These are phyloP conservation scores for Chloromonas sp. DNA, from an alignment of 163 green algal species.

Conservation along the genomic window DNA sequence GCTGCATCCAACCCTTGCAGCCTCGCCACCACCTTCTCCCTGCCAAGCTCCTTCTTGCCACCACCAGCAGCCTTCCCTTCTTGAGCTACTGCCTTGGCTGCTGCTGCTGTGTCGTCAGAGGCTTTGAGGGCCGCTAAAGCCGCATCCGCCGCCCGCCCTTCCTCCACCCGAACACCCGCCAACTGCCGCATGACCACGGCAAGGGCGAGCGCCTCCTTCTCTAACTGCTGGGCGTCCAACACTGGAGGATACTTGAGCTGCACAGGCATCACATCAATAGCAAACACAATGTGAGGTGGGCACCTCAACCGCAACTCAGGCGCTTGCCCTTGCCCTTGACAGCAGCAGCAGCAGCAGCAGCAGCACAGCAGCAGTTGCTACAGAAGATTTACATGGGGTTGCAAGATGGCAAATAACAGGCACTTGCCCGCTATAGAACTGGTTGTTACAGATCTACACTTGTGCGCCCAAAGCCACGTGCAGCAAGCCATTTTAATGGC, in stretches of 20 bases:
- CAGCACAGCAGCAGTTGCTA: background rate
- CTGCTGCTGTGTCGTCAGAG: conserved; percentile 1
- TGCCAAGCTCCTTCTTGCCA: conserved; percentile 15
- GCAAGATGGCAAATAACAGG: too few species aligned
- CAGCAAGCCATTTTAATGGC: too few species aligned
- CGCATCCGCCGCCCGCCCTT: conserved; percentile 8
- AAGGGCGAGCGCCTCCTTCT: conserved; percentile 71
- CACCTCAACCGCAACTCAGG: too few species aligned
- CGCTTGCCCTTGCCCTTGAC: too few species aligned
- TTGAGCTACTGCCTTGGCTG: conserved; percentile 15
- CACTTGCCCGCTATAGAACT: too few species aligned
- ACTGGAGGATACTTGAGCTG: conserved; percentile 81
- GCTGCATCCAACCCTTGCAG: background rate
- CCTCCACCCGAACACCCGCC: conserved; percentile 30
- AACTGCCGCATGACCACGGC: conserved; percentile 75
- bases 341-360: background rate
- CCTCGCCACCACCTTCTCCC: conserved; percentile 19
- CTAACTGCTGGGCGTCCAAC: conserved; percentile 67
- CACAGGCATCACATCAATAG: background rate
- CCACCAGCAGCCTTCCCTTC: conserved; percentile 5
- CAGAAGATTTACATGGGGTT: too few species aligned
- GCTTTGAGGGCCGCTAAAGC: conserved; percentile 3
- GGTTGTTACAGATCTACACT: too few species aligned
- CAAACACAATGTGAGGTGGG: too few species aligned
- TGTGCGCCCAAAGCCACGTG: too few species aligned